These are phyloP conservation scores for Staphylotrichum longicolle DNA, from an alignment of 495 filamentous ascomycete species.

Conservation along the genomic window DNA sequence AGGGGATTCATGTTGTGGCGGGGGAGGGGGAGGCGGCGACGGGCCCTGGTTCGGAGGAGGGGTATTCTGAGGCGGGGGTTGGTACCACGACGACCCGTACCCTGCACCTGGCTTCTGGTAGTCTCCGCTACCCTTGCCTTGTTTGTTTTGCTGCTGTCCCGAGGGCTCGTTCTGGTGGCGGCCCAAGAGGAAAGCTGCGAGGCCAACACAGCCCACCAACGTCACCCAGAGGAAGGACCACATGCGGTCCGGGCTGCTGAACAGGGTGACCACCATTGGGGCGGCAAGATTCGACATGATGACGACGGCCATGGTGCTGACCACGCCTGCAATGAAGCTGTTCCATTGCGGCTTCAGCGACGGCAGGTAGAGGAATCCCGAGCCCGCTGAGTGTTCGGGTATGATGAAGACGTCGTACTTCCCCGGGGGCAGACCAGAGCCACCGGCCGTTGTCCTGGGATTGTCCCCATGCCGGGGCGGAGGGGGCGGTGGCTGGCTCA, in stretches of 20 bases:
- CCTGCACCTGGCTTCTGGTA: conserved; percentile 20
- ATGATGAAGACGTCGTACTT: conserved; percentile 98
- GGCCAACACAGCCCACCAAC: conserved; percentile 12
- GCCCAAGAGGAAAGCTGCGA: conserved; percentile 18
- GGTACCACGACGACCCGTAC: conserved; percentile 28
- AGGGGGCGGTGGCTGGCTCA: conserved; percentile 54
- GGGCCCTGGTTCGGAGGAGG: conserved; percentile 43
- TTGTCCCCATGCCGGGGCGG: conserved; percentile 70
- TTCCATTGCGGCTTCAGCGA: conserved; percentile 81
- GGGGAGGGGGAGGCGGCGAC: conserved; percentile 40
- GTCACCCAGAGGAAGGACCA: conserved; percentile 8
- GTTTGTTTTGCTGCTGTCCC: not conserved
- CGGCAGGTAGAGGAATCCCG: conserved; percentile 90
- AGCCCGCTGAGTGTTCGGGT: conserved; percentile 85
- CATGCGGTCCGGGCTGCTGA: conserved; percentile 39
- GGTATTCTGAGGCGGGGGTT: conserved; percentile 36
- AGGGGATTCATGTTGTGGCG: conserved; percentile 31
- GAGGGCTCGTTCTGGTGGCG: conserved; percentile 12
- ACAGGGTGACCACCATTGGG: conserved; percentile 62
- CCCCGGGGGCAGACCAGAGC: conserved; percentile 66
- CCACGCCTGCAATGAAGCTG: conserved; percentile 84
- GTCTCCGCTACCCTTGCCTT: conserved; percentile 22
- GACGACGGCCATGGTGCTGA: conserved; percentile 65
- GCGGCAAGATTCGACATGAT: conserved; percentile 64
- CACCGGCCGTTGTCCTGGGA: conserved; percentile 48